Base-by-base conservation (phyloP, 371 early-diverging fungal genomes). In the Mucor indicus region DNA sequence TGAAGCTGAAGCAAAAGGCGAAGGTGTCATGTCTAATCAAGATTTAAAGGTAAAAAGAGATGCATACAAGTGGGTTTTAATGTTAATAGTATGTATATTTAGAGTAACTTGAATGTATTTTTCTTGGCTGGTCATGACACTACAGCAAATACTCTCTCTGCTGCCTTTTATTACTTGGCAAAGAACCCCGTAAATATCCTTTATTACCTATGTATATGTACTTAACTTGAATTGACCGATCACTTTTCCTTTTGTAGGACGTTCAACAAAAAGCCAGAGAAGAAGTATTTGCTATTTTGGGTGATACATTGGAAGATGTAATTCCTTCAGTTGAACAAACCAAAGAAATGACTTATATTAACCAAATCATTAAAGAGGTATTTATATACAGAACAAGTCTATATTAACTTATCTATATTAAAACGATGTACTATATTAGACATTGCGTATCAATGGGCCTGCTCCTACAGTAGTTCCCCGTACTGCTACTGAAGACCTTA, bases 381-480 rank as follows among this genome's bases (percentile, higher is more conserved):
- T 21, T 7, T n/a, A n/a, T n/a, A n/a, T n/a, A n/a, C n/a, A n/a
- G n/a, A n/a, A n/a, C n/a, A n/a, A n/a, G n/a, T n/a, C n/a, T n/a
- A n/a, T n/a, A n/a, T n/a, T n/a, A n/a, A n/a, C n/a, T n/a, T n/a
- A n/a, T n/a, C n/a, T n/a, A n/a, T n/a, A n/a, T n/a, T n/a, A n/a
- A n/a, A n/a, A n/a, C n/a, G n/a, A n/a, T 8, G 27, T 19, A 6
- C 64, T n/a, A n/a, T n/a, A n/a, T n/a, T n/a, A 78, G 64, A 66
- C 75, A 1, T 44, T 78, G 31, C 62, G 80, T 10, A 45, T 72
- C 21, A 62, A 60, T 51, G 57, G 62, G 32, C 64, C 68, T 12
- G 37, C 53, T 5, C 20, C 40, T 19, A 29, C 30, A 25, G 48
- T 59, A 1, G 51, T 63, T 11, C 29, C 47, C 11, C 55, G 41